Evolutionary conservation across 305 asterid genomes (phyloP).

Genomic region (Fraxinus sp.): DNA sequence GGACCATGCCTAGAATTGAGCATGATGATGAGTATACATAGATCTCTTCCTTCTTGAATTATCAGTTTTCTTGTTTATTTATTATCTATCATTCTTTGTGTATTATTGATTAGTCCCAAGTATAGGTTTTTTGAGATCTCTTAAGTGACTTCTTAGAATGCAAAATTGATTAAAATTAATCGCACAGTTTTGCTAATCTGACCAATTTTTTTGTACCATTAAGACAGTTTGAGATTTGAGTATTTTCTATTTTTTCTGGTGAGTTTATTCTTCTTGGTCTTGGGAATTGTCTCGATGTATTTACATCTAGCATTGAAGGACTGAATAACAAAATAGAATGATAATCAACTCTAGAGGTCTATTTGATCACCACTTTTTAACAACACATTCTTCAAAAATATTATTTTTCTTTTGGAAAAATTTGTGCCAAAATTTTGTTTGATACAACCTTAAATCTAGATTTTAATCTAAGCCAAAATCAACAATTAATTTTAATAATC

Average conservation of each 20-base stretch:
- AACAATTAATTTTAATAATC: too few species aligned
- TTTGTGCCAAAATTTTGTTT: too few species aligned
- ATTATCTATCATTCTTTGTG: conserved; percentile 27
- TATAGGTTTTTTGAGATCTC: conserved; percentile 14
- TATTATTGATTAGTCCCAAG: conserved; percentile 17
- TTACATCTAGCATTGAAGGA: background rate
- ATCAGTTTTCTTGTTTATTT: background rate
- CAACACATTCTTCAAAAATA: too few species aligned
- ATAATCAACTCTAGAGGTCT: too few species aligned
- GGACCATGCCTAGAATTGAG: conserved; percentile 67
- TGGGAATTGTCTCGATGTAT: background rate
- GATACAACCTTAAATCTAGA: too few species aligned
- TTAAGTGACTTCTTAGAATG: conserved; percentile 1
- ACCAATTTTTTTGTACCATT: conserved; percentile 25
- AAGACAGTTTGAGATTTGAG: background rate
- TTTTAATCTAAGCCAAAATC: too few species aligned
- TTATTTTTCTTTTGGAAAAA: too few species aligned
- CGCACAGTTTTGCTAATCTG: conserved; percentile 27
- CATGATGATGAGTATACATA: conserved; percentile 44
- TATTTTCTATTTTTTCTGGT: background rate
- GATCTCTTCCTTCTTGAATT: background rate
- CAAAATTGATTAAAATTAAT: background rate
- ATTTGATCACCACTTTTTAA: too few species aligned
- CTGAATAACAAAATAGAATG: background rate
- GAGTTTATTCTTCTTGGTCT: background rate